Conservation (phyloP, 225 moss, liverwort and hornwort genomes). For the Sphagnum contortum region DNA sequence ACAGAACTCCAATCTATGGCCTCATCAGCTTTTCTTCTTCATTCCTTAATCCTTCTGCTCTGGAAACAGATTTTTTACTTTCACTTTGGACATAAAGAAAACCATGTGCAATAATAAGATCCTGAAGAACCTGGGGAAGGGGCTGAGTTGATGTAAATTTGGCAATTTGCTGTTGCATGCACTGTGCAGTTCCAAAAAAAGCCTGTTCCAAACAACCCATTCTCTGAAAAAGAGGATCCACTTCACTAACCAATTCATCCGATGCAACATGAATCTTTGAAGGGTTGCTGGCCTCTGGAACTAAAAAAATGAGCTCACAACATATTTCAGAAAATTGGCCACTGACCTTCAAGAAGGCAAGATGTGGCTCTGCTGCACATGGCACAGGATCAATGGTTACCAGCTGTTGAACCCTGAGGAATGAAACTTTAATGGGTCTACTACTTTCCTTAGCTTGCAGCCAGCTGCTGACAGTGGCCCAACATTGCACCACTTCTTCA, state of each 20-base stretch:
- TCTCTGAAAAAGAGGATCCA: too few species aligned
- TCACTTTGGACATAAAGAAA: too few species aligned
- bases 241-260: too few species aligned
- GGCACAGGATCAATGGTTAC: conserved; percentile 61
- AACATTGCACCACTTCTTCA: conserved; percentile 67
- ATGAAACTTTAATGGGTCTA: conserved; percentile 40
- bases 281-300: too few species aligned
- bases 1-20: too few species aligned
- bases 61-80: too few species aligned
- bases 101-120: too few species aligned
- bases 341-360: conserved; percentile 51
- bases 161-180: conserved; percentile 47
- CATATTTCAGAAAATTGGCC: too few species aligned
- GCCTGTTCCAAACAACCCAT: conserved; percentile 18
- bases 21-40: too few species aligned
- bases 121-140: conserved; percentile 38
- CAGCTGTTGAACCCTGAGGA: conserved; percentile 45
- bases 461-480: conserved; percentile 31
- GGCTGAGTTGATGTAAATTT: conserved; percentile 35
- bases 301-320: too few species aligned
- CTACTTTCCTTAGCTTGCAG: conserved; percentile 28
- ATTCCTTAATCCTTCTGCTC: too few species aligned
- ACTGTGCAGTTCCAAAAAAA: conserved; percentile 42
- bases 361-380: conserved; percentile 56
- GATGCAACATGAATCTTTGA: too few species aligned